phyloP scores from a whole-genome alignment of 2,329 filamentous ascomycete species.

The Aspergillus fumigatus region DNA sequence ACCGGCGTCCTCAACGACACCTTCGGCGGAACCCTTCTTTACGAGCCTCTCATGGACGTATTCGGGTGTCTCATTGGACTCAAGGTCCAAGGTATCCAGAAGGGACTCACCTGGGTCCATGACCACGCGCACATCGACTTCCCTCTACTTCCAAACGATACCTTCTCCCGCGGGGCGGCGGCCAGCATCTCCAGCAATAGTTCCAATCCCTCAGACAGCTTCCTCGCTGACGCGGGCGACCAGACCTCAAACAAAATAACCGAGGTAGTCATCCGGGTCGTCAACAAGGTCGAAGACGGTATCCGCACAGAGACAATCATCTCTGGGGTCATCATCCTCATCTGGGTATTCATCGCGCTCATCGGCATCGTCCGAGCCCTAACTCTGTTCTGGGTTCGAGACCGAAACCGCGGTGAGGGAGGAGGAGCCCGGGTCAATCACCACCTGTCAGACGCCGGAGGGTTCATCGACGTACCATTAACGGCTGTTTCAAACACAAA shows the following conservation, averaged over 20 bases:
- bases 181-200: conserved; percentile 45
- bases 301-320: conserved; percentile 78
- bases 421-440: conserved; percentile 37
- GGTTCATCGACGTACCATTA: conserved; percentile 37
- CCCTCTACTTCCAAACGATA: conserved; percentile 71
- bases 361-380: conserved; percentile 66
- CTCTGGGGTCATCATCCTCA: conserved; percentile 64
- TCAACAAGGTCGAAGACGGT: conserved; percentile 60
- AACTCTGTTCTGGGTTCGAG: conserved; percentile 55
- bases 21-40: conserved; percentile 77
- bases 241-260: conserved; percentile 78
- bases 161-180: conserved; percentile 75
- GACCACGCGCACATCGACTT: conserved; percentile 80
- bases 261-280: conserved; percentile 66
- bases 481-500: conserved; percentile 22
- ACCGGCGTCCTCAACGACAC: conserved; percentile 66
- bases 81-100: conserved; percentile 79
- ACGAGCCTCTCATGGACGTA: conserved; percentile 72
- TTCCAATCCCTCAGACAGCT: conserved; percentile 55
- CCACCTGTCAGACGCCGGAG: conserved; percentile 15
- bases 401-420: conserved; percentile 59
- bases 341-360: conserved; percentile 75
- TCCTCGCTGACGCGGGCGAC: conserved; percentile 71
- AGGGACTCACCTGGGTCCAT: conserved; percentile 88
- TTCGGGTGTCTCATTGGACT: conserved; percentile 82